Evolutionary conservation across 768 basidiomycete genomes (phyloP).

Genomic region (Termitomyces sp.): DNA sequence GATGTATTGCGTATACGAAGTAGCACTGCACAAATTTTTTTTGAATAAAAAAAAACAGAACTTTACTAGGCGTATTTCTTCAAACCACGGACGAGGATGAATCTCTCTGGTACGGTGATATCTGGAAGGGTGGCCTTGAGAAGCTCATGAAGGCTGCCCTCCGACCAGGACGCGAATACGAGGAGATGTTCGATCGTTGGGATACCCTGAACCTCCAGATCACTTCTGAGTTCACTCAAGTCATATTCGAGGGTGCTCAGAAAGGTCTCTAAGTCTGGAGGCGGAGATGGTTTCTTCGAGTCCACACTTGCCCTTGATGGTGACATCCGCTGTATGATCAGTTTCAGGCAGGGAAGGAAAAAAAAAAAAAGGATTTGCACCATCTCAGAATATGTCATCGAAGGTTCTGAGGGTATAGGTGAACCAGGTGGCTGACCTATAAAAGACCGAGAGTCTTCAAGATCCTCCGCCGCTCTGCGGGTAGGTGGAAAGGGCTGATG

Average conservation of each 20-base stretch:
- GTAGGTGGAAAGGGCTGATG: background rate
- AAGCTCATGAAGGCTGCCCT: constrained; percentile 4
- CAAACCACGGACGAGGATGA: constrained; percentile 10
- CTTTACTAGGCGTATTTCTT: constrained; percentile 1
- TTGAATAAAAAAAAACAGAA: background rate
- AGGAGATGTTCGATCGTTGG: constrained; percentile 5
- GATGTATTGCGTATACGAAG: background rate
- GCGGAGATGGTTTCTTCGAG: background rate
- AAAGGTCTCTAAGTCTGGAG: constrained; percentile 1
- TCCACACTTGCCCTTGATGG: background rate
- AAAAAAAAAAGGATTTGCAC: background rate
- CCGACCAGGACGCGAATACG: constrained; percentile 8
- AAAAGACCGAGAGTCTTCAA: background rate
- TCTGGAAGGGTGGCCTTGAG: constrained; percentile 9
- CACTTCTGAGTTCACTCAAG: background rate
- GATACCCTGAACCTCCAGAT: constrained; percentile 3
- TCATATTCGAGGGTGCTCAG: constrained; percentile 6
- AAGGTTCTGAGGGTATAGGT: background rate
- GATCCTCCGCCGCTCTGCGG: background rate
- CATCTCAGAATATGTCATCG: background rate
- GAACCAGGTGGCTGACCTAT: background rate
- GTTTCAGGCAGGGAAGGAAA: background rate
- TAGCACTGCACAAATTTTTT: background rate
- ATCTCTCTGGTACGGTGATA: constrained; percentile 7
- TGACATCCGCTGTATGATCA: background rate